Percentiles rank a stretch among this genome's conserved stretches.
phyloP scores from a whole-genome alignment of 306 rosid genomes.

The Trifolium subterraneum region DNA sequence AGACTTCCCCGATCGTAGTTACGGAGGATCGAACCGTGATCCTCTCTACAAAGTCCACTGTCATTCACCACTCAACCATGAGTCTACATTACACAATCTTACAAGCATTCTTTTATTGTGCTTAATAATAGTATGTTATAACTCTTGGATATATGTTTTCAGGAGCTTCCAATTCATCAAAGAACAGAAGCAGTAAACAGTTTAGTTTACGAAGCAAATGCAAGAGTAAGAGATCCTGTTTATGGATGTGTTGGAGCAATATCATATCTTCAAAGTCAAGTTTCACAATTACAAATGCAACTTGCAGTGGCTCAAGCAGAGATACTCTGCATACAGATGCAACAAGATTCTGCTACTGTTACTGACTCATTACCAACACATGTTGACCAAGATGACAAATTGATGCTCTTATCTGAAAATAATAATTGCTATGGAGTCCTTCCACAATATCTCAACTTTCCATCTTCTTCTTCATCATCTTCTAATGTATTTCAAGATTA shows the following conservation, averaged over 20 bases:
- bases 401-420: conserved; percentile 45
- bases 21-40: too few species aligned
- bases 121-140: too few species aligned
- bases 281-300: conserved; percentile 76
- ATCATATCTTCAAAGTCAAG: conserved; percentile 73
- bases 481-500: conserved; percentile 69
- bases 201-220: conserved; percentile 80
- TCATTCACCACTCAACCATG: too few species aligned
- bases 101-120: background rate
- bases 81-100: background rate
- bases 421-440: conserved; percentile 41
- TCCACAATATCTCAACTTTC: conserved; percentile 51
- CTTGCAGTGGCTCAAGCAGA: conserved; percentile 76
- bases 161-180: conserved; percentile 79
- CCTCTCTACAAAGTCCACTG: too few species aligned
- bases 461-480: conserved; percentile 59
- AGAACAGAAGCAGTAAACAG: conserved; percentile 80
- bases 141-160: background rate
- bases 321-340: conserved; percentile 77
- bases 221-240: conserved; percentile 81
- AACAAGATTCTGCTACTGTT: conserved; percentile 50
- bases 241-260: conserved; percentile 89
- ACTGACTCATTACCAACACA: conserved; percentile 28
- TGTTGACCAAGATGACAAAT: conserved; percentile 54
- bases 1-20: too few species aligned